Evolutionary conservation across 2,329 filamentous ascomycete genomes (phyloP), one percentile per base, ranked within the genome.

Genomic region (Cryphonectria carpinicola): DNA sequence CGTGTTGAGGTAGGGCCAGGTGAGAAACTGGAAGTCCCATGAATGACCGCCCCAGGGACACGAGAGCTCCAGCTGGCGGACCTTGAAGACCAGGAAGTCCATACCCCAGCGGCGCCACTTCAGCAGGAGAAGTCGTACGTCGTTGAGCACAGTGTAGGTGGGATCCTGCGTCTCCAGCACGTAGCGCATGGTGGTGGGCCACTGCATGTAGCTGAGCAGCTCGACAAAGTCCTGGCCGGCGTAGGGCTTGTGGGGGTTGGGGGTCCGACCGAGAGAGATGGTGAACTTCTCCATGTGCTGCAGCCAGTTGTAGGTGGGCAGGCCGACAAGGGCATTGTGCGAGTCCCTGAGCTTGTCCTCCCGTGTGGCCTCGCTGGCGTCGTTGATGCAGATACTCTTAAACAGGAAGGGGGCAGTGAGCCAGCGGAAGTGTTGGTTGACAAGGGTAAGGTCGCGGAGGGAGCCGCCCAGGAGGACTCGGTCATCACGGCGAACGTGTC

Each of bases 11-110:
- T 70, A 71, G 25, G 70, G 70, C 22, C 35, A 58, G 25, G 67
- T 66, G 32, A 71, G 64, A 41, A 70, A 69, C 17, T 69, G 67
- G 49, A 71, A 71, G 64, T 71, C 67, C 58, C 58, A 70, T 49
- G 35, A 62, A 32, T 71, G 67, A 17, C 49, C 56, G 8, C 70
- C 70, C 49, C 68, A 61, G 1, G 67, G 67, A 11, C 67, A 68
- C 0, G 58, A 70, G 14, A 71, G 41, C 46, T 71, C 70, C 7
- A 71, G 64, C 64, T 71, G 70, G 39, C 62, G 66, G 49, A 68
- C 69, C 13, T 61, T 65, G 63, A 67, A 67, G 67, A 70, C 66
- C n/a, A 54, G 25, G 22, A 66, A 56, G 14, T 65, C 62, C 37
- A 61, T 58, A 2, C 67, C 70, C 35, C 41, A 41, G 19, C 28